phyloP scores from a whole-genome alignment of 1,284 basidiomycete genomes.

The Takashimella koratensis region DNA sequence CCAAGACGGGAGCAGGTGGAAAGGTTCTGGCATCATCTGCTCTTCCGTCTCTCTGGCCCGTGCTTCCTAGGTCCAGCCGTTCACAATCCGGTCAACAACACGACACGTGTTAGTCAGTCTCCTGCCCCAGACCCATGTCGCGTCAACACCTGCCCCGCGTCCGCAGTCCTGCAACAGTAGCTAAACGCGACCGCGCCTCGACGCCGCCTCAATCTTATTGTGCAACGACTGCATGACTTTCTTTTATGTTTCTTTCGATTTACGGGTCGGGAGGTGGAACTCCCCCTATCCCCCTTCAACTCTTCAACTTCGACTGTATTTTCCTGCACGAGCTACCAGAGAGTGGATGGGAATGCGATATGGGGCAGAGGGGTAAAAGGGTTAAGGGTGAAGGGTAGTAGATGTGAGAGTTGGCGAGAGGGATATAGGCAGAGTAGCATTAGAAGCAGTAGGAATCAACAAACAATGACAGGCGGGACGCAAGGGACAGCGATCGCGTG shows the following conservation, averaged over 20 bases:
- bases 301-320: not conserved
- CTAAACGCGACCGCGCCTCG: too few species aligned
- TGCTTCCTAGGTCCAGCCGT: too few species aligned
- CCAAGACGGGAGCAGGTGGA: too few species aligned
- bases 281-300: constrained; percentile 3
- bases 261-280: too few species aligned
- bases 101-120: not conserved
- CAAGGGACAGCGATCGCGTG: too few species aligned
- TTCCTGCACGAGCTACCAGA: not conserved
- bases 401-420: not conserved
- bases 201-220: too few species aligned
- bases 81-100: too few species aligned
- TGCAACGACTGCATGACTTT: constrained; percentile 15
- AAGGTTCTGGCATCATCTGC: too few species aligned
- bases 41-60: too few species aligned
- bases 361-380: too few species aligned
- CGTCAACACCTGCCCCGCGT: too few species aligned
- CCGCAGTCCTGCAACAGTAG: too few species aligned
- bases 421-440: not conserved
- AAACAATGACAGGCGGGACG: not conserved
- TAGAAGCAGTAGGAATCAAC: not conserved
- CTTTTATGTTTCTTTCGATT: not conserved
- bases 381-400: not conserved
- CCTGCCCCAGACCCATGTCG: not conserved
- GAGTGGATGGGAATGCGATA: not conserved